Evolutionary conservation across 805 yeast species (phyloP), one percentile per base, ranked within the genome.

Genomic region (Saccharomycopsis sp.): DNA sequence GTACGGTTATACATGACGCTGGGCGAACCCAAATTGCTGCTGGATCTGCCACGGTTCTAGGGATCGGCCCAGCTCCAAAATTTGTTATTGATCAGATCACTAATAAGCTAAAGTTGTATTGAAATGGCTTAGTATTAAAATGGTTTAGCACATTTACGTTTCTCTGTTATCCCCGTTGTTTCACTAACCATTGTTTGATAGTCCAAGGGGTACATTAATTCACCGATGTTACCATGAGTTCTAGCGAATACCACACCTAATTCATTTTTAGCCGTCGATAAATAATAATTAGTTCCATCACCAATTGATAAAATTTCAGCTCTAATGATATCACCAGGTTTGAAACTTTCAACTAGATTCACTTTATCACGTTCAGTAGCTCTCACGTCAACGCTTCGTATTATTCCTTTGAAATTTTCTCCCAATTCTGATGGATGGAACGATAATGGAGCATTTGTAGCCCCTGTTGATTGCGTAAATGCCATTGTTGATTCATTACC

Each of bases 1-100:
- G 90, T 2, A 75, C 79, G 52, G 74, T 86, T 4, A 87, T 93
- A 31, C 94, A 84, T 54, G 99, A 93, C 65, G 98, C 98, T 21
- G 98, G 98, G 2, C 74, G 97, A 55, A 90, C 98, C 1, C 97
- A 93, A 61, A 78, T 93, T 41, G 95, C 86, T n/a, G 84, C 96
- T 4, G 97, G 97, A 1, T 81, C 93, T 48, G 94, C 95, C 2
- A 93, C 98, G 0, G 97, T 93, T 1, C 65, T 93, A n/a, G 98
- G 97, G 1, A 60, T 93, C 22, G 99, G 99, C 0, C 99, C 99
- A 1, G 97, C 96, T 16, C 97, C 97, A 19, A 85, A 80, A 53
- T 54, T 71, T 0, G 78, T 81, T 0, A 62, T 90, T 49, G 96
- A 93, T 60, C 77, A 80, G 58, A 77, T 90, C 44, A 89, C 97